Conservation (phyloP, 768 basidiomycete genomes). For the Lyophyllum decastes region DNA sequence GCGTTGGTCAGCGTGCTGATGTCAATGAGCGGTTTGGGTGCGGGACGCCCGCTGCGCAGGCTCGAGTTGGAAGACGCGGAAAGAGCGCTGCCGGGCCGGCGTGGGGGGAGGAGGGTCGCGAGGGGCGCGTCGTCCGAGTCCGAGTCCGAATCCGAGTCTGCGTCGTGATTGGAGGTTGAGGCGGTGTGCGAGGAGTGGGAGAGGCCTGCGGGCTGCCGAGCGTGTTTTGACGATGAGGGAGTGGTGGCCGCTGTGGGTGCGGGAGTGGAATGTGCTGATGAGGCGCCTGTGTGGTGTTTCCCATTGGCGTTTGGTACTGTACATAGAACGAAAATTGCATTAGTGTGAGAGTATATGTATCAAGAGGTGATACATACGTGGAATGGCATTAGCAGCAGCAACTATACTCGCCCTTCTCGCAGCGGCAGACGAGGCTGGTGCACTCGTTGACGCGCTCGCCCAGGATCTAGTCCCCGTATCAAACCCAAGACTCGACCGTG, state of each 20-base stretch:
- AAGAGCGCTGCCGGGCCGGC: conserved; percentile 65
- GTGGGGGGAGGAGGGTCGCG: conserved; percentile 59
- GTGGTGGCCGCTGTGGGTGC: background rate
- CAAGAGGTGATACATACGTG: conserved; percentile 26
- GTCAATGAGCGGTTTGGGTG: conserved; percentile 50
- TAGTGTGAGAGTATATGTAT: background rate
- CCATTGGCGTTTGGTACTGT: background rate
- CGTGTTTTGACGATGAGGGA: background rate
- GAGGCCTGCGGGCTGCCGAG: background rate
- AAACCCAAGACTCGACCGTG: conserved; percentile 37
- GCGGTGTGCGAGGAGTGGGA: background rate
- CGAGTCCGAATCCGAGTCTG: conserved; percentile 35
- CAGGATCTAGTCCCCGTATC: conserved; percentile 36
- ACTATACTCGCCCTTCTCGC: conserved; percentile 51
- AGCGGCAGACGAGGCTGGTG: conserved; percentile 50
- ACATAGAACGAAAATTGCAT: background rate
- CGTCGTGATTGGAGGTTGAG: too few species aligned
- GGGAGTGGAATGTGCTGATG: conserved; percentile 27
- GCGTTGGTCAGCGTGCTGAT: conserved; percentile 42
- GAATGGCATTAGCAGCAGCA: conserved; percentile 30
- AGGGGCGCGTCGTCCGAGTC: conserved; percentile 59
- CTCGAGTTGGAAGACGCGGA: conserved; percentile 35
- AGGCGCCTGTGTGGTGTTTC: conserved; percentile 27
- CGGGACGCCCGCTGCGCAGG: background rate
- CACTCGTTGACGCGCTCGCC: conserved; percentile 62